phyloP scores from a whole-genome alignment of 768 basidiomycete species.

The Lactarius deliciosus region DNA sequence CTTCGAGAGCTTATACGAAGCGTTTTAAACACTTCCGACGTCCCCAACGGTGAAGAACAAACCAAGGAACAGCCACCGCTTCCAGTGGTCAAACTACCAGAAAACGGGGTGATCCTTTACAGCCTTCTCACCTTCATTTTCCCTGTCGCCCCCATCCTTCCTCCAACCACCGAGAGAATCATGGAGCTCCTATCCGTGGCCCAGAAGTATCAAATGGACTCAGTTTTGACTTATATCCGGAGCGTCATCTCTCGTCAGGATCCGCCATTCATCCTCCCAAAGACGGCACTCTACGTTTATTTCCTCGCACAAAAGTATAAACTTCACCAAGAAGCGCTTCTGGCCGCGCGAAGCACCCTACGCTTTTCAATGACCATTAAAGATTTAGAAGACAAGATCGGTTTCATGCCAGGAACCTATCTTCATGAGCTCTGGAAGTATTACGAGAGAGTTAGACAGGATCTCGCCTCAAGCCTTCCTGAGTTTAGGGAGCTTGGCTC shows the following conservation, averaged over 20 bases:
- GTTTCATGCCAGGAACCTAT: not conserved
- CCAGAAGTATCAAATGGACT: not conserved
- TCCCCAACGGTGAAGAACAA: not conserved
- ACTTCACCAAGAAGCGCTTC: not conserved
- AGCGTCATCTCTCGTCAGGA: not conserved
- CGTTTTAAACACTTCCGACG: not conserved
- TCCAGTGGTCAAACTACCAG: not conserved
- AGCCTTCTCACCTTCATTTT: not conserved
- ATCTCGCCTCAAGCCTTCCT: not conserved
- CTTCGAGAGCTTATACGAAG: not conserved
- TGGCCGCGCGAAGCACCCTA: not conserved
- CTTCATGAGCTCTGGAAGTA: slow-evolving; percentile 1
- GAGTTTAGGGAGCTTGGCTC: not conserved
- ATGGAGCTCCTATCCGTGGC: not conserved
- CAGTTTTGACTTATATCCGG: not conserved
- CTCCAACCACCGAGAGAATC: not conserved
- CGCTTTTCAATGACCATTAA: not conserved
- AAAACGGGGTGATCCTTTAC: not conserved
- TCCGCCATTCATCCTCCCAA: not conserved
- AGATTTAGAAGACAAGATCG: not conserved
- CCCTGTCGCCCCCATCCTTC: not conserved
- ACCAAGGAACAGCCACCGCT: not conserved
- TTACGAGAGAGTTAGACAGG: not conserved
- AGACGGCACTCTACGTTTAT: not conserved
- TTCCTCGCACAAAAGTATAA: slow-evolving; percentile 3